These are phyloP conservation scores for Galeopsis tetrahit DNA, from an alignment of 257 asterid genomes.

Conservation along the genomic window DNA sequence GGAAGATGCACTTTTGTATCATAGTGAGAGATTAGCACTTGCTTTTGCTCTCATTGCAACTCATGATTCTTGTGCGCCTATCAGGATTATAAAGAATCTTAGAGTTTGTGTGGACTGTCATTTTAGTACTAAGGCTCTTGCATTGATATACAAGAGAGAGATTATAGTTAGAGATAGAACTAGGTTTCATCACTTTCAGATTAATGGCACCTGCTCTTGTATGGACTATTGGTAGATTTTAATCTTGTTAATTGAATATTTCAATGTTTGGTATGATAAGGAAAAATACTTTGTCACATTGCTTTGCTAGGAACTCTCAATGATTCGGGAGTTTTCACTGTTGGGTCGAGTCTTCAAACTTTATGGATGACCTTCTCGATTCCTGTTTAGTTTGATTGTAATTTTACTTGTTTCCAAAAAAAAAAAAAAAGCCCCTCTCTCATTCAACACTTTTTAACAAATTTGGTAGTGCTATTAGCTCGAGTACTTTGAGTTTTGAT, in stretches of 20 bases:
- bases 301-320: too few species aligned
- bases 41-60: constrained; percentile 62
- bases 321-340: too few species aligned
- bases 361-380: too few species aligned
- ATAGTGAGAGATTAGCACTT: constrained; percentile 67
- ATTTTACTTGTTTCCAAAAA: too few species aligned
- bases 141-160: constrained; percentile 52
- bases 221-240: constrained; percentile 60
- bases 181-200: constrained; percentile 64
- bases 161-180: constrained; percentile 68
- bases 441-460: too few species aligned
- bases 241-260: not conserved
- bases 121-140: constrained; percentile 52
- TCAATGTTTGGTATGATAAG: too few species aligned
- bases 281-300: too few species aligned
- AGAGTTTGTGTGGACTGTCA: constrained; percentile 71
- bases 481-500: too few species aligned
- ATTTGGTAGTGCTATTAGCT: too few species aligned
- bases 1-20: constrained; percentile 58
- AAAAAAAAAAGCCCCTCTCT: too few species aligned
- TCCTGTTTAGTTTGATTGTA: too few species aligned
- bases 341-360: too few species aligned
- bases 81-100: constrained; percentile 67
- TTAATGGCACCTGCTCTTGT: constrained; percentile 60
- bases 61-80: constrained; percentile 36